phyloP scores from a whole-genome alignment of 2,329 filamentous ascomycete species.

The Colletotrichum sp. region DNA sequence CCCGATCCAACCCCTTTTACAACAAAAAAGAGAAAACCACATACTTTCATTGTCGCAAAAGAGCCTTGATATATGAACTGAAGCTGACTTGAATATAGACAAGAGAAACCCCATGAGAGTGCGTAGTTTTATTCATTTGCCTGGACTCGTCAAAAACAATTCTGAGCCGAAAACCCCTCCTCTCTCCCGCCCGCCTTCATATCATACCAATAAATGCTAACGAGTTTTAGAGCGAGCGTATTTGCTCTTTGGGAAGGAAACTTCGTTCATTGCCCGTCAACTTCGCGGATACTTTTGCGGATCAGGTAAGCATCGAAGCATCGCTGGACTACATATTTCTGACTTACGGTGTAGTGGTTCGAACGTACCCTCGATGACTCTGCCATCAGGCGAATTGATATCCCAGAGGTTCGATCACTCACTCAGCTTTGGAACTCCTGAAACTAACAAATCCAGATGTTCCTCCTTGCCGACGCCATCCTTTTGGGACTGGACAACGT shows the following conservation, averaged over 20 bases:
- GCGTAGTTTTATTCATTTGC: not conserved
- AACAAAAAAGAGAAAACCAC: not conserved
- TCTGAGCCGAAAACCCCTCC: not conserved
- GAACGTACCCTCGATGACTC: slow-evolving; percentile 68
- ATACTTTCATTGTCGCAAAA: not conserved
- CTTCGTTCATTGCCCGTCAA: not conserved
- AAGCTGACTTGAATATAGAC: slow-evolving; percentile 31
- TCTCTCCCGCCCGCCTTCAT: not conserved
- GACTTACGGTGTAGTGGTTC: no score
- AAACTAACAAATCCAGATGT: slow-evolving; percentile 61
- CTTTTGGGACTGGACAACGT: slow-evolving; percentile 73
- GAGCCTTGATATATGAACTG: not conserved
- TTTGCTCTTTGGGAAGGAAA: not conserved
- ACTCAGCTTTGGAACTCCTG: rapidly evolving
- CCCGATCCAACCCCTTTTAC: not conserved
- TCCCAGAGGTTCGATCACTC: not conserved
- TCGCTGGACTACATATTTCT: no score
- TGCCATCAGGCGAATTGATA: slow-evolving; percentile 57
- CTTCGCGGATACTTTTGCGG: not conserved
- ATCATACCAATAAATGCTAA: not conserved
- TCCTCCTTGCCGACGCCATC: slow-evolving; percentile 73
- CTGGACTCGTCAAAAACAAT: not conserved
- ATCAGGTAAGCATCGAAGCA: not conserved
- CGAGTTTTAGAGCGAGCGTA: not conserved
- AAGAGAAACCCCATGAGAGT: slow-evolving; percentile 49